Evolutionary conservation across 306 rosid genomes (phyloP).

Genomic region (Cyamopsis tetragonoloba): DNA sequence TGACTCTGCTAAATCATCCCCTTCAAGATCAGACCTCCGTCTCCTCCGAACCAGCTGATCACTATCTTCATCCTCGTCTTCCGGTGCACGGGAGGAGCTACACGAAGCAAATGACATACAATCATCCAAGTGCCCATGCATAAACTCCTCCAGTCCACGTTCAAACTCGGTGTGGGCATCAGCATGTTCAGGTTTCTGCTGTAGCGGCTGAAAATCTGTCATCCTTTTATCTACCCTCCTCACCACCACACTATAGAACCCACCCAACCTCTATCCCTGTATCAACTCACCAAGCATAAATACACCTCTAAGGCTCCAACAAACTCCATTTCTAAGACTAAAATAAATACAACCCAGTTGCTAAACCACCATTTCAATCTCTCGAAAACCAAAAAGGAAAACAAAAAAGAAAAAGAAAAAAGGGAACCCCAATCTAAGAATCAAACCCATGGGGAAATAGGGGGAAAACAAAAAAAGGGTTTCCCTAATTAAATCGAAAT

Average conservation of each 20-base stretch:
- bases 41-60: conserved; percentile 94
- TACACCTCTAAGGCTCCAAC: conserved; percentile 23
- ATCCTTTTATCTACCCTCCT: conserved; percentile 41
- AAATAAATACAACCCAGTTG: conserved; percentile 15
- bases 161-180: conserved; percentile 77
- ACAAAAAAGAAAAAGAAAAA: conserved; percentile 44
- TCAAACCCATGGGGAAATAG: conserved; percentile 20
- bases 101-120: conserved; percentile 96
- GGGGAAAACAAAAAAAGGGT: background rate
- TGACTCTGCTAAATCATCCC: conserved; percentile 90
- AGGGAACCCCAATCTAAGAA: conserved; percentile 40
- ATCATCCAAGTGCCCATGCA: conserved; percentile 97
- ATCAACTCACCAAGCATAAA: conserved; percentile 26
- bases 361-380: conserved; percentile 48
- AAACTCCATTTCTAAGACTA: conserved; percentile 36
- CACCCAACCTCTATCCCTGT: conserved; percentile 34
- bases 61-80: conserved; percentile 80
- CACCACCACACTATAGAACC: conserved; percentile 31
- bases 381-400: conserved; percentile 43
- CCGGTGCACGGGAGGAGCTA: conserved; percentile 71
- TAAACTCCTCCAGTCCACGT: conserved; percentile 76
- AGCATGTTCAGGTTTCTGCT: conserved; percentile 92
- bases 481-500: conserved; percentile 51
- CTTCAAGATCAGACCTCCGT: conserved; percentile 90
- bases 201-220: conserved; percentile 82